Evolutionary conservation across 371 early-diverging fungal species (phyloP).

Genomic region (Zychaea mexicana): DNA sequence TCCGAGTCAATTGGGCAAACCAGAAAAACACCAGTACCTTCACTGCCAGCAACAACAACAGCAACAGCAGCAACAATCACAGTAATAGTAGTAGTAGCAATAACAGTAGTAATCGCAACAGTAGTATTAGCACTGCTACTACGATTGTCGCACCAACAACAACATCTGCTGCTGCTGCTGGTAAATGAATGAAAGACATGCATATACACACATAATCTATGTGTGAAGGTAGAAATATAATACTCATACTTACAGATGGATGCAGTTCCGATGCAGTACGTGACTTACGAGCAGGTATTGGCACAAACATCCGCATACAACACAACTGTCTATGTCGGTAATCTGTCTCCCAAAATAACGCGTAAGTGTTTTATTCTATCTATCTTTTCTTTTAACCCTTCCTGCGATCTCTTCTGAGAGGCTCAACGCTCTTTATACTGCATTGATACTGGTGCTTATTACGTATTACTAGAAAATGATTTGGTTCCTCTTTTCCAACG

Average conservation of each 20-base stretch:
- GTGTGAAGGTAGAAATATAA: too few relatives aligned
- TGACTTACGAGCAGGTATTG: slow-evolving; percentile 66
- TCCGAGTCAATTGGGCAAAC: slow-evolving; percentile 74
- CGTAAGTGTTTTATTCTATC: slow-evolving; percentile 34
- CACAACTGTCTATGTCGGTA: slow-evolving; percentile 87
- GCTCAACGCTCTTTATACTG: too few relatives aligned
- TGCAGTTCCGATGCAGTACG: slow-evolving; percentile 2
- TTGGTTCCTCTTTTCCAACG: slow-evolving; percentile 73
- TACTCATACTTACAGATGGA: neutral
- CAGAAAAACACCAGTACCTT: slow-evolving; percentile 40
- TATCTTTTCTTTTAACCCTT: slow-evolving; percentile 7
- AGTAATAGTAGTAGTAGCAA: neutral
- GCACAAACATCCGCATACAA: slow-evolving; percentile 76
- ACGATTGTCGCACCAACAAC: neutral
- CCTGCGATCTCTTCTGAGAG: too few relatives aligned
- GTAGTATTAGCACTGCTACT: neutral
- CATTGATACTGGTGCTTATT: too few relatives aligned
- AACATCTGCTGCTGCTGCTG: neutral
- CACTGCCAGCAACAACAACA: neutral
- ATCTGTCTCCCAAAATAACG: slow-evolving; percentile 74
- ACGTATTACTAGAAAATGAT: slow-evolving; percentile 77
- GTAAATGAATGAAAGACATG: neutral
- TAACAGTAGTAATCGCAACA: neutral
- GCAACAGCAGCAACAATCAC: neutral
- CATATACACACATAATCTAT: too few relatives aligned